Percentiles rank a stretch among this genome's conserved stretches.
phyloP scores from a whole-genome alignment of 2,329 filamentous ascomycete genomes.

The Sodiomyces alkalinus region DNA sequence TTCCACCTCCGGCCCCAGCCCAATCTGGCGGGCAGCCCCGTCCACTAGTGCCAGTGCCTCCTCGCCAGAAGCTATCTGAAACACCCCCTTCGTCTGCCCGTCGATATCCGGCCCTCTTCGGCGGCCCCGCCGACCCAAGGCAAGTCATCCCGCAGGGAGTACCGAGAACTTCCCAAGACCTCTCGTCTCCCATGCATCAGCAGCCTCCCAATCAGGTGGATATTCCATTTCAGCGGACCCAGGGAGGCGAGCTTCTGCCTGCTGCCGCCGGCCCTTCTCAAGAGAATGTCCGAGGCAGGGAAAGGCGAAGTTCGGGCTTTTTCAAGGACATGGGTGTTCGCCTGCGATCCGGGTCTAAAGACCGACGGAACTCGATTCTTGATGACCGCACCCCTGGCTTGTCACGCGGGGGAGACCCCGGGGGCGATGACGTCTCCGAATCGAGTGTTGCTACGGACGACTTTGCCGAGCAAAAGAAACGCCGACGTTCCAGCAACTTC shows the following conservation, averaged over 20 bases:
- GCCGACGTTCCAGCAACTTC: conserved; percentile 19
- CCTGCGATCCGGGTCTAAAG: conserved; percentile 18
- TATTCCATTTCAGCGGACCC: conserved; percentile 22
- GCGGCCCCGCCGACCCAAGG: conserved; percentile 4
- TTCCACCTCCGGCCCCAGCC: conserved; percentile 8
- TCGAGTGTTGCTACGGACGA: conserved; percentile 25
- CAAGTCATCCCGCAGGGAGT: conserved; percentile 9
- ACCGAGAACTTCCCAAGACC: conserved; percentile 7
- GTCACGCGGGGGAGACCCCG: conserved; percentile 8
- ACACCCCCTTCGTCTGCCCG: conserved; percentile 35
- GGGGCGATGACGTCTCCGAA: conserved; percentile 25
- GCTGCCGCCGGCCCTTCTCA: conserved; percentile 19
- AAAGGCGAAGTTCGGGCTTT: conserved; percentile 25
- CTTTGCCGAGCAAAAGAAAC: conserved; percentile 18
- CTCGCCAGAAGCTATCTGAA: conserved; percentile 16
- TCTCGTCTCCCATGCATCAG: conserved; percentile 6
- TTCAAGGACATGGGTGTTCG: conserved; percentile 36
- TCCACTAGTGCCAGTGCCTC: conserved; percentile 7
- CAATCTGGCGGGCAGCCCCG: too few relatives aligned
- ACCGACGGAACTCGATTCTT: conserved; percentile 14
- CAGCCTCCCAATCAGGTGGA: conserved; percentile 14
- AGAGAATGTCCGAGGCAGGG: conserved; percentile 20
- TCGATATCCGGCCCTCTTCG: conserved; percentile 33
- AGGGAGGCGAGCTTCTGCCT: conserved; percentile 22
- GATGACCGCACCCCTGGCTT: conserved; percentile 2